Evolutionary conservation across 345 rosid genomes (phyloP).

Genomic region (Anacardium occidentale): DNA sequence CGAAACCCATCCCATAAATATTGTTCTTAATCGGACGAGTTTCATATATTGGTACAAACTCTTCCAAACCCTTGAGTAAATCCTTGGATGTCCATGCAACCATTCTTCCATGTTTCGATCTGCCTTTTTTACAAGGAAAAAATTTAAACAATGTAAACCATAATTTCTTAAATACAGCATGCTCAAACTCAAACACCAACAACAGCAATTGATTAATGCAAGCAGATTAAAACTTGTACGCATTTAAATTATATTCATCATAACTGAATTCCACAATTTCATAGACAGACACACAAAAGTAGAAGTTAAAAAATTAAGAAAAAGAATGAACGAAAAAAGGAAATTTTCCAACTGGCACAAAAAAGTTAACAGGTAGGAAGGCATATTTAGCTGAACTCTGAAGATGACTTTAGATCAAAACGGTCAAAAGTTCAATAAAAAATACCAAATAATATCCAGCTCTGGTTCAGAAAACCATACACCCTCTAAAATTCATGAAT

Average conservation of each 20-base stretch:
- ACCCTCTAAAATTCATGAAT: neutral
- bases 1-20: slow-evolving; percentile 98
- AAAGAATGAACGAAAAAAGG: neutral
- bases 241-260: neutral
- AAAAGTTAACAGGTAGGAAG: neutral
- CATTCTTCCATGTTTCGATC: slow-evolving; percentile 96
- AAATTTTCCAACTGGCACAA: neutral
- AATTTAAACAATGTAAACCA: slow-evolving; percentile 40
- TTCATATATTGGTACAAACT: slow-evolving; percentile 91
- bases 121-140: slow-evolving; percentile 92
- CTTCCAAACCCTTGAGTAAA: slow-evolving; percentile 81
- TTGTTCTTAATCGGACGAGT: slow-evolving; percentile 91
- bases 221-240: neutral
- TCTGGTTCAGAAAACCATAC: neutral
- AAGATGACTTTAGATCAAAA: neutral
- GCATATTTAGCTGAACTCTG: neutral
- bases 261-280: neutral
- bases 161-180: slow-evolving; percentile 24
- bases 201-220: neutral
- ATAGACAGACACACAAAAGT: neutral
- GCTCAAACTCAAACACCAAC: neutral
- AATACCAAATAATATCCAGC: neutral
- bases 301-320: neutral
- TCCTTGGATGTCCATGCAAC: slow-evolving; percentile 98
- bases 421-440: neutral